These are phyloP conservation scores for Polyporus tsugae DNA, from an alignment of 1,284 basidiomycete species.

Conservation along the genomic window DNA sequence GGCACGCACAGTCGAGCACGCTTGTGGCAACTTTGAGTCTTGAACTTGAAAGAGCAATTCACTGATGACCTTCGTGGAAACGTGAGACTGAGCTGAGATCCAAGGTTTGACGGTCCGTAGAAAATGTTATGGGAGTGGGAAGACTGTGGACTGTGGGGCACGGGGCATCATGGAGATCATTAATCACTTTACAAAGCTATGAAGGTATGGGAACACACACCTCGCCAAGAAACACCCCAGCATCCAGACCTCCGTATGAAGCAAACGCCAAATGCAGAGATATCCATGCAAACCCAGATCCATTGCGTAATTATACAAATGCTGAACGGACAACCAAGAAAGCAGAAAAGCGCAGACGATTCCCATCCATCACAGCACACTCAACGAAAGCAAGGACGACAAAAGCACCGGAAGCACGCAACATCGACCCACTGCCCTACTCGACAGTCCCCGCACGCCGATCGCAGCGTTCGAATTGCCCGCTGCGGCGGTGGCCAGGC, in stretches of 20 bases:
- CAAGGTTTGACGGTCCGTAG: background rate
- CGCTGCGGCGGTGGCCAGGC: background rate
- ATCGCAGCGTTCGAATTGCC: background rate
- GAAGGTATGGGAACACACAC: background rate
- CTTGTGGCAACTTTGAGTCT: background rate
- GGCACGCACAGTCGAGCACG: background rate
- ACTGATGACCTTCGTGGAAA: background rate
- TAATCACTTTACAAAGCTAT: background rate
- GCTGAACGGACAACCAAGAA: slow-evolving; percentile 2
- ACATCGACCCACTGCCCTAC: background rate
- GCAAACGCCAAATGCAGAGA: background rate
- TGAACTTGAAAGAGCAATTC: background rate
- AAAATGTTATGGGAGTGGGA: background rate
- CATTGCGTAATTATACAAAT: slow-evolving; percentile 5
- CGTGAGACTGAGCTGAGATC: background rate
- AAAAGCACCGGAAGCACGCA: slow-evolving; percentile 3
- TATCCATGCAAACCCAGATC: background rate
- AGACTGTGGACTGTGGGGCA: background rate
- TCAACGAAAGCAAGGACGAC: slow-evolving; percentile 14
- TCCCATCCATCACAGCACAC: slow-evolving; percentile 7
- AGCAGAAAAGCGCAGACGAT: background rate
- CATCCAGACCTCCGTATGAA: background rate
- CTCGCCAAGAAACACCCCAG: background rate
- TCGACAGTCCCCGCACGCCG: background rate
- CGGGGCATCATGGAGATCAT: background rate